Conservation (phyloP, 345 rosid species). For the Boechera divaricarpa region DNA sequence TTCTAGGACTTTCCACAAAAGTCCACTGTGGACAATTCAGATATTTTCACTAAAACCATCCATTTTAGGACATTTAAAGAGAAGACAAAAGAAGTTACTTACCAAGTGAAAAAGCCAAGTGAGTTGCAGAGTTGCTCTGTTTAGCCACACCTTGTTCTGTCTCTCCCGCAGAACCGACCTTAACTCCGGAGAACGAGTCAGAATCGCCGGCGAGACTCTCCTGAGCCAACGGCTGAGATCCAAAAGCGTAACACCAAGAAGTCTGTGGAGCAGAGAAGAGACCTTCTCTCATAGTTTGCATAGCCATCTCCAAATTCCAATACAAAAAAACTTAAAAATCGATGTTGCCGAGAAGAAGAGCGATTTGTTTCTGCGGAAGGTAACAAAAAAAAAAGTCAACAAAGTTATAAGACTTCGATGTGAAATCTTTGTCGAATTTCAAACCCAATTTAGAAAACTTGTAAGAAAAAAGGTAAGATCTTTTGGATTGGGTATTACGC, state of each 20-base stretch:
- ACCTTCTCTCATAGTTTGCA: conserved; percentile 80
- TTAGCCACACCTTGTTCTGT: conserved; percentile 51
- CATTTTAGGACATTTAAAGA: not conserved
- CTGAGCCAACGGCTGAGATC: conserved; percentile 56
- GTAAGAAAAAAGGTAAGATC: conserved; percentile 18
- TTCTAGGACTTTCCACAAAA: conserved; percentile 5
- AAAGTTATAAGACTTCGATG: conserved; percentile 17
- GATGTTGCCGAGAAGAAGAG: conserved; percentile 20
- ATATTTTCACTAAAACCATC: not conserved
- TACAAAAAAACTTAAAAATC: not conserved
- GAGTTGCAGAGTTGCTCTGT: conserved; percentile 50
- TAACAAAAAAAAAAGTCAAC: conserved; percentile 34
- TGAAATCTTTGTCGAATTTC: conserved; percentile 30
- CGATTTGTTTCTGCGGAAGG: conserved; percentile 49
- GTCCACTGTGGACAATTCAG: not conserved
- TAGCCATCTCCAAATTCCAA: conserved; percentile 59
- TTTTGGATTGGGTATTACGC: conserved; percentile 44
- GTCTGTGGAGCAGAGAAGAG: conserved; percentile 54
- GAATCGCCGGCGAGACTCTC: conserved; percentile 54
- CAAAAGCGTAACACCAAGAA: conserved; percentile 73
- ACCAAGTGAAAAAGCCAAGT: conserved; percentile 73
- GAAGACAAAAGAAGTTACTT: conserved; percentile 11
- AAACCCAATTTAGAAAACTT: conserved; percentile 10
- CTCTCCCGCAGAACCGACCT: conserved; percentile 49
- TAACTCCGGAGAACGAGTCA: conserved; percentile 54